A percentile compares a stretch with the other conserved stretches of the same genome.
Conservation (phyloP, 768 basidiomycete genomes). For the Lentinula aciculospora region DNA sequence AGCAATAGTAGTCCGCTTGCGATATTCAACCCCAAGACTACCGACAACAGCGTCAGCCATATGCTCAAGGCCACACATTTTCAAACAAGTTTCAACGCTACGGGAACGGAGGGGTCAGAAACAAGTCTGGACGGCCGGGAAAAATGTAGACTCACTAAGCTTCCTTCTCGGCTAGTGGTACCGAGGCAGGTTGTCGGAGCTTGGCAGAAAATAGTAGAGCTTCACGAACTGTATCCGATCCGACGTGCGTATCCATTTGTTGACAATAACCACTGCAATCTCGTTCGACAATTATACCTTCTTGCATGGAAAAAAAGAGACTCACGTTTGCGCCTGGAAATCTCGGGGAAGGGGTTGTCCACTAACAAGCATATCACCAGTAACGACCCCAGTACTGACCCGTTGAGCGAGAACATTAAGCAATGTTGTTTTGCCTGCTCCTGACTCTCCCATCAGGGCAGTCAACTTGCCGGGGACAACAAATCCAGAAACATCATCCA, state of each 20-base stretch:
- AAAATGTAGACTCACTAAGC: conserved; percentile 51
- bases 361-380: conserved; percentile 51
- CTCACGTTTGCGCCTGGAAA: conserved; percentile 57
- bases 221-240: conserved; percentile 73
- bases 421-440: conserved; percentile 53
- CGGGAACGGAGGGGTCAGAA: not conserved
- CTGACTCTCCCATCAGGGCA: conserved; percentile 66
- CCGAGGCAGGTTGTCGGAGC: conserved; percentile 65
- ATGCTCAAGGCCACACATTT: conserved; percentile 61
- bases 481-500: conserved; percentile 74
- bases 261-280: conserved; percentile 70
- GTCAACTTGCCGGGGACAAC: conserved; percentile 79
- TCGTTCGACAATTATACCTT: not conserved
- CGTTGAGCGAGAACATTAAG: conserved; percentile 54
- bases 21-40: conserved; percentile 61
- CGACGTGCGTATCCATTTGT: conserved; percentile 78
- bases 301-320: not conserved
- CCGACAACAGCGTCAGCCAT: conserved; percentile 67
- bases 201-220: conserved; percentile 77
- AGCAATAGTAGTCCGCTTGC: conserved; percentile 81
- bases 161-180: conserved; percentile 67
- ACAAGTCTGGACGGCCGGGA: not conserved
- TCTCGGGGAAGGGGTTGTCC: conserved; percentile 46
- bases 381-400: conserved; percentile 38
- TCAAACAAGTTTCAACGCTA: conserved; percentile 42